A percentile compares a stretch with the other conserved stretches of the same genome.
These are phyloP conservation scores for Solanum habrochaites DNA, from an alignment of 257 asterid genomes.

Conservation along the genomic window DNA sequence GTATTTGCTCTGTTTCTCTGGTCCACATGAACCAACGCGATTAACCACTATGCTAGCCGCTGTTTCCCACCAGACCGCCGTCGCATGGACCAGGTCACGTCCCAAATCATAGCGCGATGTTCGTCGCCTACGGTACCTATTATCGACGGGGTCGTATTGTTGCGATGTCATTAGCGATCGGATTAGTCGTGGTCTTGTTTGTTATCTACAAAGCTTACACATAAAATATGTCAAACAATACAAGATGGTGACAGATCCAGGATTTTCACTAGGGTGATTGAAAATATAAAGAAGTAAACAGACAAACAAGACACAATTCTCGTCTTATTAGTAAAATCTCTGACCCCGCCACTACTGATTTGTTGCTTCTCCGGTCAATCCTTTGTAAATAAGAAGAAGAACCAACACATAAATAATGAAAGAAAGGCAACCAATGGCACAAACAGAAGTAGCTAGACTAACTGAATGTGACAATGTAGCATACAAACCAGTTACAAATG, in stretches of 20 bases:
- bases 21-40: too few relatives aligned
- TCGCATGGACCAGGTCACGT: too few relatives aligned
- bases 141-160: too few relatives aligned
- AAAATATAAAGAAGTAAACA: background rate
- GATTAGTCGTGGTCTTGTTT: too few relatives aligned
- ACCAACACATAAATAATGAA: background rate
- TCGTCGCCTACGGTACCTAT: too few relatives aligned
- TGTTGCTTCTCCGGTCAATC: background rate
- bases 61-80: too few relatives aligned
- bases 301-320: background rate
- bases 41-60: too few relatives aligned
- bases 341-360: background rate
- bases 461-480: constrained; percentile 3
- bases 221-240: background rate
- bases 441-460: background rate
- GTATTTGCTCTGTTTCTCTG: too few relatives aligned
- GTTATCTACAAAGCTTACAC: background rate
- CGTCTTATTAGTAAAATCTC: background rate
- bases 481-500: constrained; percentile 10
- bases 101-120: too few relatives aligned
- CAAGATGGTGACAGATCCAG: background rate
- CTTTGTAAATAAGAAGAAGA: background rate
- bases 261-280: background rate
- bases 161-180: too few relatives aligned
- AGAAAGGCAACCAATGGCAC: background rate